Base-by-base conservation (phyloP, 2,329 filamentous ascomycete genomes). In the Dothideomycetes sp. region DNA sequence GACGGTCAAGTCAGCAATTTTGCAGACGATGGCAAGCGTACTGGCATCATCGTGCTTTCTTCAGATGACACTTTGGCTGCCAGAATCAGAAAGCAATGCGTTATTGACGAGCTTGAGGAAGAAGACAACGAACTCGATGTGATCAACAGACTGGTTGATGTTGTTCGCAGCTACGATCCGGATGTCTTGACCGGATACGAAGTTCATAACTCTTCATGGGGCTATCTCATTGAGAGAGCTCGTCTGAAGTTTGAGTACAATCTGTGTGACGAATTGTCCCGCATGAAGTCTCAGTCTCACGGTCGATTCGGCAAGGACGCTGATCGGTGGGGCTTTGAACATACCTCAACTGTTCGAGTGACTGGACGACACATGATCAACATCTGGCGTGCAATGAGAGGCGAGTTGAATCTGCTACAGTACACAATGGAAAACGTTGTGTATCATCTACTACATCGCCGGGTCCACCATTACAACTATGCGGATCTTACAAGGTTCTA, bases 341-440 rank as follows among this genome's bases (percentile, higher is more conserved):
- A 88, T 39, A 93, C 88, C 0, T 94, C 87, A 2, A 89, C 85
- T 3, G 87, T 96, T 49, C 79, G 79, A 41, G 76, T 98, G n/a
- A 95, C 88, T 0, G 91, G 91, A 4, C 75, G 91, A 45, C 89
- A 96, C 56, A 86, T 94, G 71, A 88, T 98, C 64, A 96, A 96
- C 50, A 83, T 96, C 34, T 96, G 91, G 87, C 76, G 89, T 51
- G 87, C 88, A 1, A 95, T 98, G 88, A 76, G 86, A 42, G 77
- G 81, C n/a, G 89, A 95, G 60, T 64, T 98, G 19, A 93, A 88
- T 49, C 65, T 98, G 19, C 70, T 94, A 9, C 88, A 95, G 55
- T 96, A 98, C 55, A 94, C 84, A 0, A 83, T 96, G 77, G 91
- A 96, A 59, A 95, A 94, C 52, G 85, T 96, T 3, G 84, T 78